Evolutionary conservation across 164 flowering plant species (phyloP), one percentile per base, ranked within the genome.

Genomic region (Houttuynia cordata): DNA sequence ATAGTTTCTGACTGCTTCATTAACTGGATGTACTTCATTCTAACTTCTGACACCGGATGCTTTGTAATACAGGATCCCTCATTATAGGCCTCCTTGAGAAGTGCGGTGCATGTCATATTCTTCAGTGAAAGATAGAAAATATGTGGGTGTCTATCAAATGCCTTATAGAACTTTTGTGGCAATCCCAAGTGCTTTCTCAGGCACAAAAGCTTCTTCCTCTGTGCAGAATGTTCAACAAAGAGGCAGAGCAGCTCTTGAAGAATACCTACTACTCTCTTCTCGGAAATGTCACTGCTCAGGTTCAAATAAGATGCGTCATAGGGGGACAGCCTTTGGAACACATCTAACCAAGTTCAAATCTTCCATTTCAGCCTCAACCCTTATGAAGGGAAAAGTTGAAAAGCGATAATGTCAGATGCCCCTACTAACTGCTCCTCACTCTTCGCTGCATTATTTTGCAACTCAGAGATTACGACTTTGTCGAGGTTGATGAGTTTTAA

Each of bases 121-220:
- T 53, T 81, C 63, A n/a, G n/a, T n/a, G 95, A 92, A 7, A 92
- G 64, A 69, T 89, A 88, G 65, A 92, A 89, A 20, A 89, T 74
- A 58, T 82, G 79, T 0, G 88, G 91, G 68, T 89, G 93, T 57
- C 96, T 70, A 69, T 79, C 88, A 64, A 88, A 88, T 9, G 81
- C 92, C 76, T 74, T 84, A 64, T 79, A 81, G 40, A 88, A 77
- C 71, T 83, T 91, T 68, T 91, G 98, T 0, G 95, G 96, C 78
- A 91, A 68, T 1, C 84, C 84, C 65, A 88, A 67, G 68, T 81
- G 66, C 60, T 81, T 81, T 40, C 75, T 79, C 5, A 92, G 85
- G 59, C 85, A 78, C 1, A 84, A 54, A 52, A 89, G 75, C 74
- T 71, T 85, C 76, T 71, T 85, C 76, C 96, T 83, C 71, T 87